These are phyloP conservation scores for Cryptococcus sp. DNA, from an alignment of 1,284 basidiomycete species.

Conservation along the genomic window DNA sequence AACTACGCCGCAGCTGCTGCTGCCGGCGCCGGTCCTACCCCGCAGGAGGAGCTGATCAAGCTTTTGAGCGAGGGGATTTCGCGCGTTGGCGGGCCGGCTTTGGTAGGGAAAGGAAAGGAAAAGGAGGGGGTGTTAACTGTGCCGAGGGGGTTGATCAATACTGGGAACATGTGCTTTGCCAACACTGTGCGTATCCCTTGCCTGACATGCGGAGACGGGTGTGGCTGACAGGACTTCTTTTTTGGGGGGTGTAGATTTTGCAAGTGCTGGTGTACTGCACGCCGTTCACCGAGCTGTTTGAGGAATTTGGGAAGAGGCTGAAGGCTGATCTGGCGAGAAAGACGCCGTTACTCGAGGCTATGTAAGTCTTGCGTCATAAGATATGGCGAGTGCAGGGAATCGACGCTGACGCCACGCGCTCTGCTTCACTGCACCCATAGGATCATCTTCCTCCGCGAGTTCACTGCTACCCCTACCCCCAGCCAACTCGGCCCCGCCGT, in stretches of 20 bases:
- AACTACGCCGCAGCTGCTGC: constrained; percentile 47
- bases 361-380: constrained; percentile 42
- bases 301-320: constrained; percentile 62
- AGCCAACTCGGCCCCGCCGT: too few species aligned
- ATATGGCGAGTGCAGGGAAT: not conserved
- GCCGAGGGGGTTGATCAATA: constrained; percentile 86
- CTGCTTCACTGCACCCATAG: constrained; percentile 10
- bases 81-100: not conserved
- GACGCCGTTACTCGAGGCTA: constrained; percentile 78
- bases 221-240: not conserved
- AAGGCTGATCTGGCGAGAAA: constrained; percentile 54
- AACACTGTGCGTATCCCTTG: constrained; percentile 61
- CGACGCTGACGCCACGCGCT: not conserved
- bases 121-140: constrained; percentile 46
- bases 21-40: constrained; percentile 52
- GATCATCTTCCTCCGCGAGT: constrained; percentile 77
- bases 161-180: constrained; percentile 97
- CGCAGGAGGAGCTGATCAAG: constrained; percentile 58
- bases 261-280: constrained; percentile 87
- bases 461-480: constrained; percentile 45
- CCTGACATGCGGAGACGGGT: not conserved
- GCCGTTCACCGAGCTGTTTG: constrained; percentile 78
- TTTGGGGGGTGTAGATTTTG: constrained; percentile 58
- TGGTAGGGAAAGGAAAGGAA: constrained; percentile 17
- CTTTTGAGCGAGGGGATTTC: constrained; percentile 57